A percentile compares a stretch with the other conserved stretches of the same genome.
phyloP scores from a whole-genome alignment of 176 grass and related monocot genomes.

The Eragrostis nindensis region DNA sequence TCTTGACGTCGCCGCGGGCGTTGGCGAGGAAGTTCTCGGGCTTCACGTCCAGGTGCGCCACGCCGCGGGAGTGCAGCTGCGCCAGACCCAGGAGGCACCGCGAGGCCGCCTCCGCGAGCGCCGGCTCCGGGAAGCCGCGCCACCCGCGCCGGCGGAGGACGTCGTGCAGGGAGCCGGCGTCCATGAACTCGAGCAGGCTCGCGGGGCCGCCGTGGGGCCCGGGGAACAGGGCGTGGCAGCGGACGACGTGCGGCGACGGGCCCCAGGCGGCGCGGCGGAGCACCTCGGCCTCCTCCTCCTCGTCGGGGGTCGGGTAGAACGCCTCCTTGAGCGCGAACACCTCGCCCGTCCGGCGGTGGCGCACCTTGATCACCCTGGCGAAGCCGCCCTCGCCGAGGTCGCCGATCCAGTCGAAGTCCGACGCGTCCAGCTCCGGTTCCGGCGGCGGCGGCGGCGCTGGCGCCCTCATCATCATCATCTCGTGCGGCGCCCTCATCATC shows the following conservation, averaged over 20 bases:
- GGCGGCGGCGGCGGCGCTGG: not conserved
- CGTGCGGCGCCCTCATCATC: too few species aligned
- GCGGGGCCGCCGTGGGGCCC: not conserved
- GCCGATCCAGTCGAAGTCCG: slow-evolving; percentile 25
- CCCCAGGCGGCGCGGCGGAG: not conserved
- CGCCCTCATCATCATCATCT: too few species aligned
- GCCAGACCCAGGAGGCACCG: not conserved
- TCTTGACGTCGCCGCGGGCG: not conserved
- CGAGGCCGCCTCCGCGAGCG: not conserved
- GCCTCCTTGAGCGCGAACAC: slow-evolving; percentile 37
- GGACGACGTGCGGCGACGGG: not conserved
- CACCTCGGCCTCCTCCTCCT: not conserved
- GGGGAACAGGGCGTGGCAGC: not conserved
- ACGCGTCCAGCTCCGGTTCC: not conserved
- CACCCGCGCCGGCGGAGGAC: not conserved
- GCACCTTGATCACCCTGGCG: slow-evolving; percentile 46
- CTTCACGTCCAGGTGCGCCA: not conserved
- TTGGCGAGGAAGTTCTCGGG: not conserved
- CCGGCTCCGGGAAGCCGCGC: not conserved
- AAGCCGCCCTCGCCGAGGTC: slow-evolving; percentile 33
- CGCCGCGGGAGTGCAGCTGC: not conserved
- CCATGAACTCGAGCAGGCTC: not conserved
- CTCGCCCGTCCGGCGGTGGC: slow-evolving; percentile 13
- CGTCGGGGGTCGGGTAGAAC: not conserved
- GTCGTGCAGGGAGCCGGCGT: not conserved